A percentile compares a stretch with the other conserved stretches of the same genome.
Evolutionary conservation across 495 filamentous ascomycete genomes (phyloP).

Genomic region (Lasiosphaeris hirsuta): DNA sequence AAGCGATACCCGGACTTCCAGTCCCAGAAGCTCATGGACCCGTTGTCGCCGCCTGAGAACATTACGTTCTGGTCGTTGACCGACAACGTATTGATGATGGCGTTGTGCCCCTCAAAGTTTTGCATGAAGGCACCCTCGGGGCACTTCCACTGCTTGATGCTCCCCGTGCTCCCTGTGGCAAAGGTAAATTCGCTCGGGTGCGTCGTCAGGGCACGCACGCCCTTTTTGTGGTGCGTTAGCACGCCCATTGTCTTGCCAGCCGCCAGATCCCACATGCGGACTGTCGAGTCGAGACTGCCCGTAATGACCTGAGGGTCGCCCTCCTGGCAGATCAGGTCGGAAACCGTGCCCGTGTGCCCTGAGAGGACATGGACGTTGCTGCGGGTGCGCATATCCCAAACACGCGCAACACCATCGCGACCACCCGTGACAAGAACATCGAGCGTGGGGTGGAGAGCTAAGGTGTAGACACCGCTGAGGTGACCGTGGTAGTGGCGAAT

Average conservation of each 20-base stretch:
- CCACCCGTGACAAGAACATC: constrained; percentile 95
- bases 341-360: constrained; percentile 86
- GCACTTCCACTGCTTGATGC: constrained; percentile 99
- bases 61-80: constrained; percentile 94
- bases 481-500: constrained; percentile 99
- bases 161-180: constrained; percentile 81
- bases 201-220: constrained; percentile 76
- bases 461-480: constrained; percentile 90
- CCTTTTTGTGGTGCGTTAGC: constrained; percentile 98
- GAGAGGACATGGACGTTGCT: constrained; percentile 91
- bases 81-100: constrained; percentile 91
- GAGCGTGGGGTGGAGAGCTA: constrained; percentile 86
- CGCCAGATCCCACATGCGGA: constrained; percentile 93
- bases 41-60: constrained; percentile 94
- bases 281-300: constrained; percentile 84
- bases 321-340: constrained; percentile 89
- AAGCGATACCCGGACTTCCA: constrained; percentile 96
- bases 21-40: constrained; percentile 97
- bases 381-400: constrained; percentile 98
- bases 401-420: constrained; percentile 86
- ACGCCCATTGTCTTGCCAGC: constrained; percentile 95
- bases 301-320: constrained; percentile 95
- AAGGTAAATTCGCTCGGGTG: constrained; percentile 98
- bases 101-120: constrained; percentile 95
- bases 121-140: constrained; percentile 99